A percentile compares a stretch with the other conserved stretches of the same genome.
phyloP scores from a whole-genome alignment of 1,284 basidiomycete genomes.

The Taiwanofungus camphoratus region DNA sequence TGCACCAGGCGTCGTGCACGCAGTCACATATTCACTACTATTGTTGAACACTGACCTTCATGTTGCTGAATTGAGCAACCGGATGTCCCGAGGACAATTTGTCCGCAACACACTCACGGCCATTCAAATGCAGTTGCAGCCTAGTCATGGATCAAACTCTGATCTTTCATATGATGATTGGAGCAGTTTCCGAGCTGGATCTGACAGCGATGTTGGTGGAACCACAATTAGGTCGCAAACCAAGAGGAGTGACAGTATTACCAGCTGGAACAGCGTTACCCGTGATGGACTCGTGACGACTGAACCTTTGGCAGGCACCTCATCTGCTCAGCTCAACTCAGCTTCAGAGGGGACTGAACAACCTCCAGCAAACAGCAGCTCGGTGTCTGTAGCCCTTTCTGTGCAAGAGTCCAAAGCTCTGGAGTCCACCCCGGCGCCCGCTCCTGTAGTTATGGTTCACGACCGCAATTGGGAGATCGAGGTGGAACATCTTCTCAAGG shows the following conservation, averaged over 20 bases:
- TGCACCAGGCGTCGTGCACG: conserved; percentile 78
- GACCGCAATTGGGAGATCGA: conserved; percentile 77
- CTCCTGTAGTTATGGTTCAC: conserved; percentile 36
- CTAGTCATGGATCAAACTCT: conserved; percentile 46
- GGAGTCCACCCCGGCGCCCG: conserved; percentile 7
- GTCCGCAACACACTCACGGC: conserved; percentile 87
- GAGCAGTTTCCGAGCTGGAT: conserved; percentile 48
- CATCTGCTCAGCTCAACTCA: conserved; percentile 28
- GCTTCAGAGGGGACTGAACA: conserved; percentile 14
- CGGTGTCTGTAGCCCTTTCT: conserved; percentile 33
- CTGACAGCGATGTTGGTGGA: conserved; percentile 41
- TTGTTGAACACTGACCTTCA: conserved; percentile 97
- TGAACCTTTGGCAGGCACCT: conserved; percentile 24
- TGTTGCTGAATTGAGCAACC: conserved; percentile 81
- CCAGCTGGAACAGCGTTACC: conserved; percentile 75
- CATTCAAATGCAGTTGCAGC: conserved; percentile 70
- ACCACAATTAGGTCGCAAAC: conserved; percentile 42
- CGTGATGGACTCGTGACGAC: conserved; percentile 31
- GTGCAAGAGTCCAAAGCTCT: conserved; percentile 12
- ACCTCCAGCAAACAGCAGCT: conserved; percentile 37
- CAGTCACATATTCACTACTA: conserved; percentile 88
- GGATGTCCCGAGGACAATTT: conserved; percentile 95
- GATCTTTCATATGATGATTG: conserved; percentile 68
- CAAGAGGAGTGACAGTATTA: conserved; percentile 74
- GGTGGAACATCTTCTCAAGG: conserved; percentile 83